Evolutionary conservation across 495 filamentous ascomycete species (phyloP), one percentile per base, ranked within the genome.

Genomic region (Podospora appendiculata): DNA sequence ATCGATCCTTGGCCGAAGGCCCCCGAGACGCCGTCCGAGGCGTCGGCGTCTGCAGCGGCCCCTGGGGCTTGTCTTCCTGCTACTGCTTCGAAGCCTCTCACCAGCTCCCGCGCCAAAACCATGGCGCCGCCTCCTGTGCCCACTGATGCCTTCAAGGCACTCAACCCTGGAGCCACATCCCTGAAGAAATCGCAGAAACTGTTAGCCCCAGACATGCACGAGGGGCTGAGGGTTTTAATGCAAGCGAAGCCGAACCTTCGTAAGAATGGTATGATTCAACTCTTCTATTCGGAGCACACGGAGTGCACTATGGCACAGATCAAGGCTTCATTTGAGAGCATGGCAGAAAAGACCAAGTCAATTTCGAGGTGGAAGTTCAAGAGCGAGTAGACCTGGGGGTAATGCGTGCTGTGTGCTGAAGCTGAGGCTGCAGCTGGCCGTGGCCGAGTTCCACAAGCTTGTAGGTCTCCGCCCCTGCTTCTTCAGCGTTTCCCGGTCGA

Each of bases 1-100:
- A 94, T 99, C 59, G 83, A 99, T 54, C 93, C 93, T 61, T 90
- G 88, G 0, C 82, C 79, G 1, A 66, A 67, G 4, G 96, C 97
- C 70, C 97, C 93, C 93, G 60, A 75, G 72, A 13, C 76, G 59
- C 39, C 68, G 59, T 16, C 51, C 64, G 25, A 66, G 60, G 45
- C 44, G 25, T 45, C 47, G 19, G n/a, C 47, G 33, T 38, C 49
- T 17, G 41, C 49, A 3, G n/a, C 42, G 32, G 36, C 33, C 19
- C 32, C 48, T n/a, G 25, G 9, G n/a, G 33, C 25, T 45, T 34
- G 34, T 32, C 34, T 8, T 53, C 44, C 38, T 41, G 40, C 14
- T 19, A 34, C 14, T 11, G 33, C 17, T 48, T 12, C 43, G 32
- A 47, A 47, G 19, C 19, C 41, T 47, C 12, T 32, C 41, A 34